A percentile compares a stretch with the other conserved stretches of the same genome.
phyloP scores from a whole-genome alignment of 108 stramenopile genomes.

The Nitzschia putrida region DNA sequence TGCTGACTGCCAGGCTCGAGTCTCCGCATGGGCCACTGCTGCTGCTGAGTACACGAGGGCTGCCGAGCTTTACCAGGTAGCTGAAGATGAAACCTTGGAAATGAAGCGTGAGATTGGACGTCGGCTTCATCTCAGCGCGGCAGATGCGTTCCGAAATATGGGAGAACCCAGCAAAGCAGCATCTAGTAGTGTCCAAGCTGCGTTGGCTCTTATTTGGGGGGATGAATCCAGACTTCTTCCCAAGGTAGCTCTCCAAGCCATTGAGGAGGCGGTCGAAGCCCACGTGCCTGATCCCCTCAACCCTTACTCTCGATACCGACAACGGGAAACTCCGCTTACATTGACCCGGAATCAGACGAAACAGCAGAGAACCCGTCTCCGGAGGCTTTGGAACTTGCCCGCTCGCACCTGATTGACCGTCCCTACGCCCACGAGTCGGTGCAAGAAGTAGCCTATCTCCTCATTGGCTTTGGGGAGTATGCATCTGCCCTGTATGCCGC shows the following conservation, averaged over 20 bases:
- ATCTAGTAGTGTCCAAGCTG: constrained; percentile 51
- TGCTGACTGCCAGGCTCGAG: constrained; percentile 68
- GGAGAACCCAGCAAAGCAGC: constrained; percentile 71
- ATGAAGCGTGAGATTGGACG: constrained; percentile 60
- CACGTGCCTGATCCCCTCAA: constrained; percentile 83
- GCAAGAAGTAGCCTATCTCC: constrained; percentile 47
- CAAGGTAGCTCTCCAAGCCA: constrained; percentile 51
- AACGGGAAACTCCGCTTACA: constrained; percentile 71
- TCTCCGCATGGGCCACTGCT: constrained; percentile 73
- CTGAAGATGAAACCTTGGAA: constrained; percentile 42
- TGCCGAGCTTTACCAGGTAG: constrained; percentile 57
- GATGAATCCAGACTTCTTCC: constrained; percentile 39
- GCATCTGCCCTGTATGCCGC: constrained; percentile 79
- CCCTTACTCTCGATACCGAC: constrained; percentile 68
- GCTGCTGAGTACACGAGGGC: constrained; percentile 77
- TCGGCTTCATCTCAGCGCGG: constrained; percentile 62
- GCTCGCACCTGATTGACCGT: constrained; percentile 57
- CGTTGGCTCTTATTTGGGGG: constrained; percentile 60
- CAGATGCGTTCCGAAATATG: constrained; percentile 66
- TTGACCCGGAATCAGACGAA: constrained; percentile 45
- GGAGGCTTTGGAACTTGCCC: constrained; percentile 53
- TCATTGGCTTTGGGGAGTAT: constrained; percentile 62
- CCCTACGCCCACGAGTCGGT: constrained; percentile 80
- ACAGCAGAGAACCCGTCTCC: constrained; percentile 25
- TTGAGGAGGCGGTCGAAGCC: constrained; percentile 77